phyloP scores from a whole-genome alignment of 495 filamentous ascomycete species.

The Haplographium delicatum region DNA sequence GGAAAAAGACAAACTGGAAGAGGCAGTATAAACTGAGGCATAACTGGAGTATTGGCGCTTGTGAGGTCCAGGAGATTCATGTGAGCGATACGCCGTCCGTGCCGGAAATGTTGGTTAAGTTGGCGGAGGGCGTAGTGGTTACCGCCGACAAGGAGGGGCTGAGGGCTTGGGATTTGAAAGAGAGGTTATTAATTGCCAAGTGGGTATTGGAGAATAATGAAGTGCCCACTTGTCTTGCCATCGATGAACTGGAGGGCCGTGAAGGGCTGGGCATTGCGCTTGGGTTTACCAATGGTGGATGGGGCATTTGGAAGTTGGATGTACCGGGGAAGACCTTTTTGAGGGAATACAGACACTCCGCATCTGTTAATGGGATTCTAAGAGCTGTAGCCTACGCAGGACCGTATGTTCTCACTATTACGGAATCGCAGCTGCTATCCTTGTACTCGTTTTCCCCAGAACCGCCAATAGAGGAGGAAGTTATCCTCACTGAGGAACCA shows the following conservation, averaged over 20 bases:
- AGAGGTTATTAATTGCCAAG: conserved; percentile 49
- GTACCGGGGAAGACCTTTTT: conserved; percentile 35
- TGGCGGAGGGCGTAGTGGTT: conserved; percentile 70
- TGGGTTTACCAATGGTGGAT: conserved; percentile 74
- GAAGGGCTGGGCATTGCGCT: conserved; percentile 45
- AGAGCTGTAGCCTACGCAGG: conserved; percentile 67
- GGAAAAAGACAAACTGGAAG: conserved; percentile 63
- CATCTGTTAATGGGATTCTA: conserved; percentile 55
- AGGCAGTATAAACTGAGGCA: conserved; percentile 81
- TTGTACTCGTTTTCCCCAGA: conserved; percentile 49
- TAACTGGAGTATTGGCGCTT: conserved; percentile 86
- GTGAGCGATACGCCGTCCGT: conserved; percentile 37
- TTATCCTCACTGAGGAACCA: conserved; percentile 5
- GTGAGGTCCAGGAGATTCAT: conserved; percentile 69
- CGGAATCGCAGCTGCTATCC: conserved; percentile 63
- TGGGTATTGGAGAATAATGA: conserved; percentile 27
- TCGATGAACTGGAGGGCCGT: conserved; percentile 18
- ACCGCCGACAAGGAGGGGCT: conserved; percentile 72
- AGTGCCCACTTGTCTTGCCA: conserved; percentile 47
- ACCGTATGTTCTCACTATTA: conserved; percentile 77
- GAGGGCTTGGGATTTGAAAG: conserved; percentile 70
- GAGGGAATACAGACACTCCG: conserved; percentile 39
- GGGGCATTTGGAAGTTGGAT: conserved; percentile 54
- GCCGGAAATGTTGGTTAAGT: conserved; percentile 53
- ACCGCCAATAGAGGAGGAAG: conserved; percentile 14